phyloP scores from a whole-genome alignment of 2,329 filamentous ascomycete species.

The Clarireedia hainanense region DNA sequence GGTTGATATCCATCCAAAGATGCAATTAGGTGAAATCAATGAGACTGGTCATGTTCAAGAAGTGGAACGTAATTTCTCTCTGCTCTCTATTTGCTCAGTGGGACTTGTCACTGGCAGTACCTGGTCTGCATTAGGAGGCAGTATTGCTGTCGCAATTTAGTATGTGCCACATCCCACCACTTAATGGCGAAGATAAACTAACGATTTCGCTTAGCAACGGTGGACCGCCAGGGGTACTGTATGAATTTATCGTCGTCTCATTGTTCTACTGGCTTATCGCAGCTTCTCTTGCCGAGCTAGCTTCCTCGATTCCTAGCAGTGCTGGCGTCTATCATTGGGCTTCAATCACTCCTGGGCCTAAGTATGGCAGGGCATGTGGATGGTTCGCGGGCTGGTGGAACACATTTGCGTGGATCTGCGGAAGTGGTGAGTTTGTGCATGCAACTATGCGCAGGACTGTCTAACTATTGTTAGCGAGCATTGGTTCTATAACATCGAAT shows the following conservation, averaged over 20 bases:
- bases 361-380: constrained; percentile 38
- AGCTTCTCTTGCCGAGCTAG: constrained; percentile 37
- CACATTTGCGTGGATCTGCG: constrained; percentile 36
- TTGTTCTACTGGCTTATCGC: constrained; percentile 44
- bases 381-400: constrained; percentile 48
- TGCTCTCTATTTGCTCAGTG: constrained; percentile 38
- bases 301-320: constrained; percentile 23
- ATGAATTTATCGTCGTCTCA: constrained; percentile 48
- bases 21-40: constrained; percentile 31
- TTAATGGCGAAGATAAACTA: neutral
- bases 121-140: constrained; percentile 40
- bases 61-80: constrained; percentile 40
- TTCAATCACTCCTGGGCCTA: constrained; percentile 38
- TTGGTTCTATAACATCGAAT: constrained; percentile 34
- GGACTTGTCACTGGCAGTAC: constrained; percentile 38
- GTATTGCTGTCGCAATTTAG: constrained; percentile 32
- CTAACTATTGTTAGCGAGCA: constrained; percentile 15
- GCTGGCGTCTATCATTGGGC: constrained; percentile 44
- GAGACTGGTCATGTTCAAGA: constrained; percentile 44
- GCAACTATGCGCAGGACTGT: neutral
- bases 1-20: neutral
- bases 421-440: constrained; percentile 13
- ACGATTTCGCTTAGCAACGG: constrained; percentile 47
- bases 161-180: neutral
- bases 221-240: constrained; percentile 52